Percentiles rank a stretch among this genome's conserved stretches.
Conservation (phyloP, 2,329 filamentous ascomycete species). For the Talaromyces funiculosus region DNA sequence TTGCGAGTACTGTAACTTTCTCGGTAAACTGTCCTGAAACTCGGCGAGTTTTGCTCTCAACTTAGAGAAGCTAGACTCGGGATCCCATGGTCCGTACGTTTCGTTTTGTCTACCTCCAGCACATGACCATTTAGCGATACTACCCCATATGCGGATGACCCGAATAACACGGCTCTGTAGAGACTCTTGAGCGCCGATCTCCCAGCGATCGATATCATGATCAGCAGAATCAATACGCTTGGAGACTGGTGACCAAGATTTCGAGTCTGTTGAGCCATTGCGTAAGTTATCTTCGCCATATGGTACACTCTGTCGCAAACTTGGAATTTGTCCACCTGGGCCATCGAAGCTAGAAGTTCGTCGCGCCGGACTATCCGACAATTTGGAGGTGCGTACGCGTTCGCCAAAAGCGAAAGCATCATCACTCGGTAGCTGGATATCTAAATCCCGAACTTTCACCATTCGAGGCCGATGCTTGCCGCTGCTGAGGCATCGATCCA, state of each 20-base stretch:
- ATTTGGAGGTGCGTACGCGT: constrained; percentile 47
- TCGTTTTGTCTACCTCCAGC: constrained; percentile 49
- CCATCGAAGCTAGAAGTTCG: constrained; percentile 36
- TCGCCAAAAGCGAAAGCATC: constrained; percentile 53
- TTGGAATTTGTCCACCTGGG: constrained; percentile 36
- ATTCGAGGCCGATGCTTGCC: constrained; percentile 51
- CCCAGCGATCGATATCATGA: constrained; percentile 47
- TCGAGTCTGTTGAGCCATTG: constrained; percentile 29
- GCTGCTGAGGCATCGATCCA: constrained; percentile 44
- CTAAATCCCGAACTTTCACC: constrained; percentile 46
- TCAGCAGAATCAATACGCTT: constrained; percentile 34
- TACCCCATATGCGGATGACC: constrained; percentile 51
- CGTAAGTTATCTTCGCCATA: constrained; percentile 36
- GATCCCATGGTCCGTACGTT: constrained; percentile 49
- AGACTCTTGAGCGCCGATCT: constrained; percentile 49
- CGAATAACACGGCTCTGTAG: constrained; percentile 52
- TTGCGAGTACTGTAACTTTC: constrained; percentile 46
- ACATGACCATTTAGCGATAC: constrained; percentile 52
- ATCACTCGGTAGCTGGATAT: constrained; percentile 25
- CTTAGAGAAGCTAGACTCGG: constrained; percentile 44
- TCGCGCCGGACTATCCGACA: constrained; percentile 40
- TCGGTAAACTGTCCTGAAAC: constrained; percentile 48
- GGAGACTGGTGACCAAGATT: constrained; percentile 36
- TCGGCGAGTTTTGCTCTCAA: constrained; percentile 43
- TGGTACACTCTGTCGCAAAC: constrained; percentile 36